Conservation (phyloP, 768 basidiomycete genomes). For the Royoungia palumana region DNA sequence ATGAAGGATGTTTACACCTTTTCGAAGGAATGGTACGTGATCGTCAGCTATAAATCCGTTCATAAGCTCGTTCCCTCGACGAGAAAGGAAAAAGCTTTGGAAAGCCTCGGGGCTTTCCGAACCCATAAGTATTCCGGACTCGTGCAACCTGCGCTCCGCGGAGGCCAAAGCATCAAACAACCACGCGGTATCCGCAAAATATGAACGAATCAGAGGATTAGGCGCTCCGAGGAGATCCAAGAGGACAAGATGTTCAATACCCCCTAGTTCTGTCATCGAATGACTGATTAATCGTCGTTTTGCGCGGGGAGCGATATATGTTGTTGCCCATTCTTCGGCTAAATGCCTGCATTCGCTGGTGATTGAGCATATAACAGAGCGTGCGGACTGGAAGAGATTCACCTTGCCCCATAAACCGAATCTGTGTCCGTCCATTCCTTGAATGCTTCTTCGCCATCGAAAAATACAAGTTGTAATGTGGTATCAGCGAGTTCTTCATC, state of each 20-base stretch:
- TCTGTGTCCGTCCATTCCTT: slow-evolving; percentile 84
- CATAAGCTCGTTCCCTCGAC: slow-evolving; percentile 37
- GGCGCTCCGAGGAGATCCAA: slow-evolving; percentile 87
- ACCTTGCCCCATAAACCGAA: slow-evolving; percentile 96
- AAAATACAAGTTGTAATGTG: slow-evolving; percentile 89
- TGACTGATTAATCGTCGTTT: slow-evolving; percentile 56
- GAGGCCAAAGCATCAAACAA: slow-evolving; percentile 74
- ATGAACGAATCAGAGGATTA: slow-evolving; percentile 73
- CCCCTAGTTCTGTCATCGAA: slow-evolving; percentile 61
- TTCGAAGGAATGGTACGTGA: slow-evolving; percentile 82
- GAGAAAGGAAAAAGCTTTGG: slow-evolving; percentile 65
- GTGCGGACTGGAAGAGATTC: not conserved
- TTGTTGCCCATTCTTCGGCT: slow-evolving; percentile 76
- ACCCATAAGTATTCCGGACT: slow-evolving; percentile 58
- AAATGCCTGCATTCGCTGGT: slow-evolving; percentile 60
- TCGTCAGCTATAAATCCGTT: slow-evolving; percentile 82
- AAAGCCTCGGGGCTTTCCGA: slow-evolving; percentile 41
- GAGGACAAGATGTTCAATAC: slow-evolving; percentile 88
- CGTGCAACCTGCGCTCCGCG: slow-evolving; percentile 69
- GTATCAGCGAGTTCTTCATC: slow-evolving; percentile 80
- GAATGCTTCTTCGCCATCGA: slow-evolving; percentile 98
- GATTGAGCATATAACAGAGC: not conserved
- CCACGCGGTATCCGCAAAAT: slow-evolving; percentile 89
- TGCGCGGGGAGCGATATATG: slow-evolving; percentile 58
- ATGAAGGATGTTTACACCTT: slow-evolving; percentile 87